Percentiles rank a stretch among this genome's conserved stretches.
These are phyloP conservation scores for Rhodomyrtus psidioides DNA, from an alignment of 441 rosid species.

Conservation along the genomic window DNA sequence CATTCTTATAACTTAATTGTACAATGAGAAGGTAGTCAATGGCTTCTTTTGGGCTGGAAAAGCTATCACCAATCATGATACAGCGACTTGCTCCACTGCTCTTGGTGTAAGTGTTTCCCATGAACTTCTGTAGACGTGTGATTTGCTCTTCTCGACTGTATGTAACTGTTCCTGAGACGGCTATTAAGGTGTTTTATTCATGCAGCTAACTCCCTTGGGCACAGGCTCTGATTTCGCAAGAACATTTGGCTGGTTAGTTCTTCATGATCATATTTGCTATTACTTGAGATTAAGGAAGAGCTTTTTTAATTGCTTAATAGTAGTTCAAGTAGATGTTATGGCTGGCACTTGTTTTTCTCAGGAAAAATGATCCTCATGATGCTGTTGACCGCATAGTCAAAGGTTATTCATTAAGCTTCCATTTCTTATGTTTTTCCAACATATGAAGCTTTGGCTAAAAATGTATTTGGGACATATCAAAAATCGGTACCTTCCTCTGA, in stretches of 20 bases:
- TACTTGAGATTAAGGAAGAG: not conserved
- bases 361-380: slow-evolving; percentile 81
- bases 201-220: slow-evolving; percentile 89
- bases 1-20: not conserved
- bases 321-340: not conserved
- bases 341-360: slow-evolving; percentile 18
- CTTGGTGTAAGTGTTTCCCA: slow-evolving; percentile 66
- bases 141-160: not conserved
- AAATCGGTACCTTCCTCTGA: not conserved
- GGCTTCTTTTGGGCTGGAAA: slow-evolving; percentile 94
- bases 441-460: not conserved
- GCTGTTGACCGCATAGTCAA: slow-evolving; percentile 75
- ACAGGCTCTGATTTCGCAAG: slow-evolving; percentile 97
- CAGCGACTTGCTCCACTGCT: slow-evolving; percentile 61
- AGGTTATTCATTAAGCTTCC: slow-evolving; percentile 30
- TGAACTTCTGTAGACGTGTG: not conserved
- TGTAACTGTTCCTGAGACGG: slow-evolving; percentile 5
- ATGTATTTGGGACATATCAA: not conserved
- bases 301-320: not conserved
- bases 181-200: slow-evolving; percentile 11
- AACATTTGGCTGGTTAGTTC: slow-evolving; percentile 89
- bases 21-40: slow-evolving; percentile 66
- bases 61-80: slow-evolving; percentile 39
- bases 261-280: slow-evolving; percentile 6
- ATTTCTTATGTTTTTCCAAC: not conserved